Base-by-base conservation (phyloP, 225 moss, liverwort and hornwort species). In the Polytrichum formosum region DNA sequence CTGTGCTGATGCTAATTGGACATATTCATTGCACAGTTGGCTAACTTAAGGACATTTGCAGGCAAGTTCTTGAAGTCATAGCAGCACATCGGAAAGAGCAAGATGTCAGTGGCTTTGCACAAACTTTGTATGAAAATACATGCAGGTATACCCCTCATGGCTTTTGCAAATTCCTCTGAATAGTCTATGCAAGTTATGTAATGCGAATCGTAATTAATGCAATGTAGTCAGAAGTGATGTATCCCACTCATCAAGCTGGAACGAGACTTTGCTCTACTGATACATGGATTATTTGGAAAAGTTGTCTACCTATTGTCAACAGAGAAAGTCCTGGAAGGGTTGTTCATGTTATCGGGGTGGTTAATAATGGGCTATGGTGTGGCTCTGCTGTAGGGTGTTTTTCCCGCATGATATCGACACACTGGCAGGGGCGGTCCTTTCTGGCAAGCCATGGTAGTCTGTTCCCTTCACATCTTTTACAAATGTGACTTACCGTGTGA, bases 341-440 rank as follows among this genome's bases (percentile, higher is more conserved):
- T 46, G 6, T 46, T 46, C 4, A 46, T 46, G 46, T 46, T 46
- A 9, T 46, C 13, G 0, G 46, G 46, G 13, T 46, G 46, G 46
- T 46, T 16, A 46, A 46, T 4, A 46, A 16, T 46, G 46, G 46
- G 46, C 16, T 13, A 13, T 46, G 46, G 46, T 46, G 46, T 46
- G 46, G 46, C 13, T 46, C 16, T 46, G 46, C 46, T 77, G 76
- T 82, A 96, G 97, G 84, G 74, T 97, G 21, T 97, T 92, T 71
- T 97, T 94, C 65, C 97, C 94, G 35, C 92, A 97, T 60, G 94
- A 97, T 77, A 85, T 97, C 23, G 94, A 97, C 70, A 84, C 94
- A 8, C 70, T 91, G 78, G 97, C 94, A 8, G 86, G 87, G 71
- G 86, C 83, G 63, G 72, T 82, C 56, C 82, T 85, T 6, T 85